Conservation (phyloP, 805 yeast species). For the Candida oleophila region DNA sequence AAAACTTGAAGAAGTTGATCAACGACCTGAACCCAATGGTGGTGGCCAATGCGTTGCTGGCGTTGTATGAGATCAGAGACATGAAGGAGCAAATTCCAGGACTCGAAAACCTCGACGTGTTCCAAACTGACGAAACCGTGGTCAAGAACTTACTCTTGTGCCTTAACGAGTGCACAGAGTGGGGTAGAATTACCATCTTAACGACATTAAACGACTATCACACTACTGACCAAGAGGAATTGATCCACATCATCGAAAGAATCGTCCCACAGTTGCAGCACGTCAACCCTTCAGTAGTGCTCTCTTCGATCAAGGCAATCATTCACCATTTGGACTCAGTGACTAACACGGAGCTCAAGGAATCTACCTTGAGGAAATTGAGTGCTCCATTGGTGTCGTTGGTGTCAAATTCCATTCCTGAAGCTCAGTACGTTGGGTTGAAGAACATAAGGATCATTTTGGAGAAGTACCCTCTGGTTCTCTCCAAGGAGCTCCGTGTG, state of each 20-base stretch:
- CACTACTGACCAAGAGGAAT: constrained; percentile 59
- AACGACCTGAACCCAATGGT: constrained; percentile 96
- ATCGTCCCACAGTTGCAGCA: constrained; percentile 95
- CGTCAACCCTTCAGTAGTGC: constrained; percentile 92
- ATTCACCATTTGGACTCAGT: constrained; percentile 62
- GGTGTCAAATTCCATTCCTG: constrained; percentile 80
- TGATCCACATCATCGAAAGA: constrained; percentile 82
- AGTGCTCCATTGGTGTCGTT: constrained; percentile 85
- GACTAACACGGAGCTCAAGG: constrained; percentile 37
- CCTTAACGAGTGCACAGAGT: constrained; percentile 95
- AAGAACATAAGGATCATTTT: constrained; percentile 86
- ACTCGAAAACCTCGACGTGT: constrained; percentile 43
- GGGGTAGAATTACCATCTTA: constrained; percentile 94
- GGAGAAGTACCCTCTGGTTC: constrained; percentile 80
- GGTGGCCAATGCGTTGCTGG: constrained; percentile 88
- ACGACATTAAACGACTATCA: constrained; percentile 75
- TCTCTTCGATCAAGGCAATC: constrained; percentile 79
- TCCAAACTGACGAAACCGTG: constrained; percentile 38
- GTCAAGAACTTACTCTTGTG: constrained; percentile 72
- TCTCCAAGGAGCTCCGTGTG: constrained; percentile 78
- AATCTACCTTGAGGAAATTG: constrained; percentile 60
- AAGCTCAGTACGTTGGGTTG: constrained; percentile 90
- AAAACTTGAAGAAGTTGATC: constrained; percentile 61
- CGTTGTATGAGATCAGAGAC: constrained; percentile 80
- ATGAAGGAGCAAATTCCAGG: constrained; percentile 20